Evolutionary conservation across 768 basidiomycete genomes (phyloP).

Genomic region (Podaxis pistillaris): DNA sequence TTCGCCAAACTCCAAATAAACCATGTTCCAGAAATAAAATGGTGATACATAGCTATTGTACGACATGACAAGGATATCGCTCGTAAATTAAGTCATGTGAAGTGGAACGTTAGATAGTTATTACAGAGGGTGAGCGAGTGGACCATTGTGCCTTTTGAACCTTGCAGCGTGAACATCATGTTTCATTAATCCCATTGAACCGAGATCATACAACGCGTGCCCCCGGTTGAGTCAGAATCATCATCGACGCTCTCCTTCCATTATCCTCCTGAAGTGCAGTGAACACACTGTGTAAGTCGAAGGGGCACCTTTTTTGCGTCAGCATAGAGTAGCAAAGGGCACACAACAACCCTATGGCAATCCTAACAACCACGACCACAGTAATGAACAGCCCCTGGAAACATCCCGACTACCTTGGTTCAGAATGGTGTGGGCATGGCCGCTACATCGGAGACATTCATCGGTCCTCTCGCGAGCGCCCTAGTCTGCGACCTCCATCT

Average conservation of each 20-base stretch:
- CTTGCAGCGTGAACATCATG: background rate
- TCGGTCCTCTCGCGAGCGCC: background rate
- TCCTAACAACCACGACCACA: background rate
- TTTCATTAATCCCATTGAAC: background rate
- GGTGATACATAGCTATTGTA: background rate
- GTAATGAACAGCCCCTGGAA: conserved; percentile 1
- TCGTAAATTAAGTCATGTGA: background rate
- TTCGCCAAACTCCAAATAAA: too few relatives aligned
- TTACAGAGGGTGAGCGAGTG: background rate
- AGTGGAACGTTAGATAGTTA: background rate
- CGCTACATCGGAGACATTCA: background rate
- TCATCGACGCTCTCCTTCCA: background rate
- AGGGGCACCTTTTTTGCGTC: conserved; percentile 1
- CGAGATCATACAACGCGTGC: background rate
- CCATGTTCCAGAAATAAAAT: background rate
- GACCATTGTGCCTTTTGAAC: background rate
- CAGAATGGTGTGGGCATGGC: background rate
- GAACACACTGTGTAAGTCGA: conserved; percentile 7
- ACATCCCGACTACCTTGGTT: too few relatives aligned
- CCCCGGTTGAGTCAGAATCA: background rate
- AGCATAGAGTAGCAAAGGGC: background rate
- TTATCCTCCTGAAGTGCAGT: background rate
- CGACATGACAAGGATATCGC: background rate
- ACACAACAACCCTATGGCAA: background rate
- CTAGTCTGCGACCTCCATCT: background rate